Evolutionary conservation across 2,329 filamentous ascomycete genomes (phyloP), one percentile per base, ranked within the genome.

Genomic region (Penicillium italicum): DNA sequence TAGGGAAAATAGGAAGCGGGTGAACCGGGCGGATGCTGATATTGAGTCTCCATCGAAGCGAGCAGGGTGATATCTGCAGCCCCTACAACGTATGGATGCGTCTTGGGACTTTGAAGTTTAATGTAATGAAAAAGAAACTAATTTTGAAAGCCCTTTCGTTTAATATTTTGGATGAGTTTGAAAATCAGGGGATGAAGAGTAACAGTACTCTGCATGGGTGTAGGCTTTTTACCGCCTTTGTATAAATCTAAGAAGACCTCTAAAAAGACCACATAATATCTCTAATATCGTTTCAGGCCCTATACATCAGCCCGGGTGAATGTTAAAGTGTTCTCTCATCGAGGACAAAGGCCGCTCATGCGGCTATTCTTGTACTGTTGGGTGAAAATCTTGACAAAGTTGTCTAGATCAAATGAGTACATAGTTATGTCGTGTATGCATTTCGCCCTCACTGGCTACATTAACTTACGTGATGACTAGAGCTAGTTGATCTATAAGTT

Each of bases 1-100:
- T 28, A 62, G 58, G 24, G 66, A 66, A 18, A 75, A 74, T 54
- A 66, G 72, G 53, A 75, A 74, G 59, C 66, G 71, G 42, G 66
- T 56, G 2, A 58, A 57, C 7, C 49, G 62, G 28, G 51, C 49
- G 1, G 56, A 63, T 30, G 28, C 22, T 14, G 41, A 50, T 12
- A 37, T 16, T 20, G 20, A 53, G n/a, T 52, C 53, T 28, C 37
- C 55, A 42, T 47, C 50, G n/a, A 68, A 61, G 58, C 56, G 56
- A 18, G n/a, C 49, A n/a, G 62, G 60, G 38, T 54, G 30, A 20
- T 57, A 42, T 34, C 10, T 26, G 12, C 26, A 44, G 38, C 18
- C 14, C 5, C 26, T 28, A 28, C 26, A 28, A 28, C 5, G 5
- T 30, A n/a, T 22, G 40, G 6, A 41, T 22, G 26, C 5, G 12